Conservation (phyloP, 2,329 filamentous ascomycete species). For the Colletotrichum sp. region DNA sequence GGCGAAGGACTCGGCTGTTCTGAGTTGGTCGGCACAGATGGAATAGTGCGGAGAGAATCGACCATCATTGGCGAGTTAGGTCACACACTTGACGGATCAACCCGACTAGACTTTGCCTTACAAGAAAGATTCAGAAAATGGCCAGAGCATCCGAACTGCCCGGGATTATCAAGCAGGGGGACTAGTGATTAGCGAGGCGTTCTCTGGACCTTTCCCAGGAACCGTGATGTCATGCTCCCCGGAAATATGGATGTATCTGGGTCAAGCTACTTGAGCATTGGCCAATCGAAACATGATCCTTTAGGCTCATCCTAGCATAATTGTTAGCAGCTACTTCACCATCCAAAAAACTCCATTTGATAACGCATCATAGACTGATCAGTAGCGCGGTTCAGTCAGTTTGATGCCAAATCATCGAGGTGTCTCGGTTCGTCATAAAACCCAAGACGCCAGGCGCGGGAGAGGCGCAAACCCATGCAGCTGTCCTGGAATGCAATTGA, state of each 20-base stretch:
- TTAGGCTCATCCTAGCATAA: not conserved
- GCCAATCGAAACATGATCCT: not conserved
- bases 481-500: not conserved
- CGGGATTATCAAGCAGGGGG: not conserved
- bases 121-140: rapidly evolving
- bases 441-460: not conserved
- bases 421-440: not conserved
- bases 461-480: not conserved
- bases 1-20: not conserved
- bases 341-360: not conserved
- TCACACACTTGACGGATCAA: not conserved
- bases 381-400: too few relatives aligned
- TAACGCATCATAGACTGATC: conserved; percentile 9
- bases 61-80: not conserved
- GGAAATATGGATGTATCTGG: not conserved
- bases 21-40: not conserved
- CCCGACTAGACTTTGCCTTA: not conserved
- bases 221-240: not conserved
- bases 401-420: not conserved
- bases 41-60: not conserved
- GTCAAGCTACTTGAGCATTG: not conserved
- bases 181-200: not conserved
- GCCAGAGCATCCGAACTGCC: not conserved
- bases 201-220: rapidly evolving
- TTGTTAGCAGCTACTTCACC: not conserved